phyloP scores from a whole-genome alignment of 768 basidiomycete species.

The Rhizopogon vinicolor region DNA sequence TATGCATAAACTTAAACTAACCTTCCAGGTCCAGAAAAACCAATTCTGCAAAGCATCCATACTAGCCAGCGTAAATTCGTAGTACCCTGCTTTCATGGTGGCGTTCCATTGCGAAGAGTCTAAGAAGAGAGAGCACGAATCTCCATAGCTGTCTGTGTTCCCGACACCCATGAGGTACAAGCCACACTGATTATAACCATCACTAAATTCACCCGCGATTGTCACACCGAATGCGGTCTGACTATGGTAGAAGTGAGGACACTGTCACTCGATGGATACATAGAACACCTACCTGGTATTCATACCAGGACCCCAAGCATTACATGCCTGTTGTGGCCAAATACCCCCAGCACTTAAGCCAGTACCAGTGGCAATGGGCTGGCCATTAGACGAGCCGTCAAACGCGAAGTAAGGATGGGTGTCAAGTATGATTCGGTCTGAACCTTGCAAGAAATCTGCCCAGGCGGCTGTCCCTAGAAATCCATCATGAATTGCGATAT shows the following conservation, averaged over 20 bases:
- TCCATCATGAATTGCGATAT: slow-evolving; percentile 59
- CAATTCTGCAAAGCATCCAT: slow-evolving; percentile 68
- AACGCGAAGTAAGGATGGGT: slow-evolving; percentile 70
- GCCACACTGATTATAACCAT: slow-evolving; percentile 64
- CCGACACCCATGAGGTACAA: slow-evolving; percentile 37
- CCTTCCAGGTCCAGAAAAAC: slow-evolving; percentile 84
- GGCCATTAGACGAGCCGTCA: slow-evolving; percentile 28
- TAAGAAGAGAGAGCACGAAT: slow-evolving; percentile 37
- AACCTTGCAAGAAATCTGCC: slow-evolving; percentile 49
- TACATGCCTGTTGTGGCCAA: slow-evolving; percentile 51
- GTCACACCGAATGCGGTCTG: slow-evolving; percentile 62
- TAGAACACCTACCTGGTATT: slow-evolving; percentile 41
- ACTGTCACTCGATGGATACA: not conserved
- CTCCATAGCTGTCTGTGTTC: slow-evolving; percentile 20
- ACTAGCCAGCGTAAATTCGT: slow-evolving; percentile 45
- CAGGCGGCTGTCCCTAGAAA: slow-evolving; percentile 45
- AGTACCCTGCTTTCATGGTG: slow-evolving; percentile 47
- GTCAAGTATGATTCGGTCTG: slow-evolving; percentile 60
- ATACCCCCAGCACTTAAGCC: slow-evolving; percentile 34
- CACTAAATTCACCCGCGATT: slow-evolving; percentile 73
- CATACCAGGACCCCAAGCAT: slow-evolving; percentile 50
- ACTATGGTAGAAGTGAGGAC: slow-evolving; percentile 20
- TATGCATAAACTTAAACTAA: slow-evolving; percentile 13
- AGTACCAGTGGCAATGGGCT: slow-evolving; percentile 29
- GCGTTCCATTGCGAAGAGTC: slow-evolving; percentile 51